Evolutionary conservation across 2,329 filamentous ascomycete species (phyloP).

Genomic region (Arachnopeziza araneosa): DNA sequence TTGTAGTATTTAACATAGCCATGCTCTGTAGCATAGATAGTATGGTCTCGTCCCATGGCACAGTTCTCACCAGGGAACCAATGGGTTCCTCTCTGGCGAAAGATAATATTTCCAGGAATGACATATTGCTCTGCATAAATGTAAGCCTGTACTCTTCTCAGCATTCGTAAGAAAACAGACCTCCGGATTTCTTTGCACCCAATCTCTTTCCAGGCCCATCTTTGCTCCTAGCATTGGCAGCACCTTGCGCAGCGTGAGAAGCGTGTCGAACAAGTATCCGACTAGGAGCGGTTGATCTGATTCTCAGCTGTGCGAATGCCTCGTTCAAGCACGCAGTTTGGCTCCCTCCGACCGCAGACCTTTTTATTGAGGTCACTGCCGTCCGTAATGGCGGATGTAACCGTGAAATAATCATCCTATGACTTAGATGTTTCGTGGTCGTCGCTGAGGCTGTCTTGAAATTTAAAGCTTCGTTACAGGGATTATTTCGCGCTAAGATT

Average conservation of each 20-base stretch:
- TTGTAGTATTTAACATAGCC: constrained; percentile 98
- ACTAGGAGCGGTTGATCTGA: constrained; percentile 9
- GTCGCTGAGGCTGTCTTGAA: background rate
- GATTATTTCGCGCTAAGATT: background rate
- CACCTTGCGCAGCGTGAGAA: constrained; percentile 54
- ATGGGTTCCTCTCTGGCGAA: constrained; percentile 87
- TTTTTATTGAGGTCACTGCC: constrained; percentile 30
- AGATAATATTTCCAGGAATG: constrained; percentile 94
- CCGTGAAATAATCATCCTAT: constrained; percentile 38
- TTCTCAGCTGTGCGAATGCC: constrained; percentile 24
- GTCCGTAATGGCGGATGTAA: constrained; percentile 40
- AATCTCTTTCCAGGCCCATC: constrained; percentile 77
- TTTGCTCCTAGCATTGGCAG: constrained; percentile 61
- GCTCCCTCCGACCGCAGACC: constrained; percentile 10
- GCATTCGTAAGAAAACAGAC: constrained; percentile 40
- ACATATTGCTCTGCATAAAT: constrained; percentile 71
- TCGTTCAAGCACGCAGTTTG: constrained; percentile 24
- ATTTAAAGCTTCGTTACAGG: background rate
- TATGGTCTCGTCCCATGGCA: constrained; percentile 92
- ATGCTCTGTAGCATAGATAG: constrained; percentile 76
- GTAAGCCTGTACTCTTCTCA: background rate
- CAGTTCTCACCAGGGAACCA: constrained; percentile 97
- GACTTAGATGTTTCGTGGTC: background rate
- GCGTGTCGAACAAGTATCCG: constrained; percentile 28
- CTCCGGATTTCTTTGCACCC: constrained; percentile 88